Evolutionary conservation across 2,329 filamentous ascomycete species (phyloP).

Genomic region (Botryotinia narcissicola): DNA sequence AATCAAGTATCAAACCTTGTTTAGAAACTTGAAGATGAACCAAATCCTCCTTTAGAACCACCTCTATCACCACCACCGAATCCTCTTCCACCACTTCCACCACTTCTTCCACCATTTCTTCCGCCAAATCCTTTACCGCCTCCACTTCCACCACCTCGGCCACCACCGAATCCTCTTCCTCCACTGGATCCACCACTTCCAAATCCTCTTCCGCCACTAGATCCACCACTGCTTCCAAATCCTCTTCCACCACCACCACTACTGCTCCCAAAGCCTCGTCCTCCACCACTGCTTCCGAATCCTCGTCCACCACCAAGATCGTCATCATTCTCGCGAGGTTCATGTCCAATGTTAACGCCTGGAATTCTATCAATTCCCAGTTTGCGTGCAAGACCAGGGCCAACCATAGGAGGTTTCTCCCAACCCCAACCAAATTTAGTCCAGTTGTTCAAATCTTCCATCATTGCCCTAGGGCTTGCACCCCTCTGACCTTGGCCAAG

Average conservation of each 20-base stretch:
- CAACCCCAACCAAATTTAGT: slow-evolving; percentile 38
- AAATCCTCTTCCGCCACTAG: slow-evolving; percentile 19
- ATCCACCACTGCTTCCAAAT: slow-evolving; percentile 17
- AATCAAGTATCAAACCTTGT: neutral
- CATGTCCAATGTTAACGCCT: slow-evolving; percentile 28
- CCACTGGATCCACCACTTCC: slow-evolving; percentile 10
- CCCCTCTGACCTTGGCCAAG: slow-evolving; percentile 20
- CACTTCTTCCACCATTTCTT: slow-evolving; percentile 25
- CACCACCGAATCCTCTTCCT: slow-evolving; percentile 14
- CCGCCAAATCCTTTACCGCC: slow-evolving; percentile 24
- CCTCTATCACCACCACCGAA: slow-evolving; percentile 19
- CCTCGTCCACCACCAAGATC: slow-evolving; percentile 16
- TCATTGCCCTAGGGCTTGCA: neutral
- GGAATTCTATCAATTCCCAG: slow-evolving; percentile 30
- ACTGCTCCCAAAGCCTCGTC: slow-evolving; percentile 6
- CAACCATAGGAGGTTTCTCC: slow-evolving; percentile 34
- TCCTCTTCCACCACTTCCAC: slow-evolving; percentile 18
- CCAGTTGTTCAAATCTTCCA: slow-evolving; percentile 33
- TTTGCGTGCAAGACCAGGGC: slow-evolving; percentile 26
- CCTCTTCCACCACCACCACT: slow-evolving; percentile 19
- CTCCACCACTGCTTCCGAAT: slow-evolving; percentile 1
- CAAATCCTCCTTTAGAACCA: slow-evolving; percentile 8
- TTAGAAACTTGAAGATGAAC: slow-evolving; percentile 6
- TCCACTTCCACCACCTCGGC: slow-evolving; percentile 10
- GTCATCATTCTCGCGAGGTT: slow-evolving; percentile 17